These are phyloP conservation scores for Byssothecium circinans DNA, from an alignment of 2,329 filamentous ascomycete species.

Conservation along the genomic window DNA sequence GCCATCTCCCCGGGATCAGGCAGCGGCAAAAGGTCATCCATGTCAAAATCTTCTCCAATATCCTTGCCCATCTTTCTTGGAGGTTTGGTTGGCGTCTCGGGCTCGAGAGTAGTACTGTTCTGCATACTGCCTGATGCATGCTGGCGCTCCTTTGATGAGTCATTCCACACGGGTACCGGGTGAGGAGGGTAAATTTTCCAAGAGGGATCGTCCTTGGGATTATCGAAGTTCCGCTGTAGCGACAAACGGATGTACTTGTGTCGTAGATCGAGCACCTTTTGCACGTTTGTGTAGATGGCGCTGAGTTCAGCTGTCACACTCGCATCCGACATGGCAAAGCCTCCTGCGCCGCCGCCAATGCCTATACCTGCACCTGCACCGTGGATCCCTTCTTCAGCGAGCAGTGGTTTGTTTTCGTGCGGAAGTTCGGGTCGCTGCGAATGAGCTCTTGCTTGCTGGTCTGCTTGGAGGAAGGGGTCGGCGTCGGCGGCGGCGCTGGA, in stretches of 20 bases:
- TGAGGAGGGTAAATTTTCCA: conserved; percentile 93
- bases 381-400: conserved; percentile 58
- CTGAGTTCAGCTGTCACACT: conserved; percentile 82
- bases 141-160: conserved; percentile 52
- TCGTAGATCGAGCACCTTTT: conserved; percentile 82
- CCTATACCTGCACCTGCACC: conserved; percentile 62
- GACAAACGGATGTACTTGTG: conserved; percentile 88
- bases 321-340: conserved; percentile 71
- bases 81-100: conserved; percentile 43
- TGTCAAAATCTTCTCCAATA: conserved; percentile 88
- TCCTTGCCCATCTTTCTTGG: conserved; percentile 84
- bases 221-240: conserved; percentile 77
- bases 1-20: conserved; percentile 70
- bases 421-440: conserved; percentile 54
- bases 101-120: conserved; percentile 41
- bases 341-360: conserved; percentile 62
- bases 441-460: conserved; percentile 54
- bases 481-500: conserved; percentile 11
- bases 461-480: conserved; percentile 47
- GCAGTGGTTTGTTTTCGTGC: conserved; percentile 59
- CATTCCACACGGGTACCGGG: conserved; percentile 86
- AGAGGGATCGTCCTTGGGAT: conserved; percentile 78
- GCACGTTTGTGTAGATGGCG: conserved; percentile 86
- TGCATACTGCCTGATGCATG: conserved; percentile 43
- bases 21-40: conserved; percentile 74